Percentiles rank a stretch among this genome's conserved stretches.
Conservation (phyloP, 140 eudicot genomes). For the Cichorium intybus region DNA sequence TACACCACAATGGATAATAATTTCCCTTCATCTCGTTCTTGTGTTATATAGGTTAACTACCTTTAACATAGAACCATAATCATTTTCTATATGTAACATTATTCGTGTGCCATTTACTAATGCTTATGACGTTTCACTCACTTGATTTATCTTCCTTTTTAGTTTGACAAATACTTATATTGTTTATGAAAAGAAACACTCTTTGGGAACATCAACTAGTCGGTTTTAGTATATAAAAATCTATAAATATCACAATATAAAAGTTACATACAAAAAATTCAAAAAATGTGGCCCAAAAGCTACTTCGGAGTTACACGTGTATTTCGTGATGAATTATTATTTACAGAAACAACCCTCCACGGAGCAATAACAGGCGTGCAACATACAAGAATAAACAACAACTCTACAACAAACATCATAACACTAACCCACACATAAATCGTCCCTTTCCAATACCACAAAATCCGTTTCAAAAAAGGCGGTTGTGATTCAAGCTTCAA, state of each 20-base stretch:
- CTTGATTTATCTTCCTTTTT: too few species aligned
- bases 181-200: too few species aligned
- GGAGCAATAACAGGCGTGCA: conserved; percentile 66
- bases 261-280: neutral
- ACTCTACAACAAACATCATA: conserved; percentile 49
- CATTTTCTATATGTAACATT: too few species aligned
- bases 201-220: too few species aligned
- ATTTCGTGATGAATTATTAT: conserved; percentile 8
- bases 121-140: too few species aligned
- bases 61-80: too few species aligned
- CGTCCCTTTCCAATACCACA: conserved; percentile 85
- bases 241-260: neutral
- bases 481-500: conserved; percentile 57
- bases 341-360: conserved; percentile 31
- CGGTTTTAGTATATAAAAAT: neutral
- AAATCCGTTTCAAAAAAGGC: conserved; percentile 61
- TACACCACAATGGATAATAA: too few species aligned
- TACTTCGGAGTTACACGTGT: conserved; percentile 29
- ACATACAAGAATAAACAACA: conserved; percentile 58
- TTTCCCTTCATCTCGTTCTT: too few species aligned
- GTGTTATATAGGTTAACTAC: too few species aligned
- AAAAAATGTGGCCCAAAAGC: neutral
- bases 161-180: too few species aligned
- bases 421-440: conserved; percentile 65
- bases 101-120: too few species aligned